Conservation (phyloP, 192 early-diverging fungal species). For the Diversispora eburnea region DNA sequence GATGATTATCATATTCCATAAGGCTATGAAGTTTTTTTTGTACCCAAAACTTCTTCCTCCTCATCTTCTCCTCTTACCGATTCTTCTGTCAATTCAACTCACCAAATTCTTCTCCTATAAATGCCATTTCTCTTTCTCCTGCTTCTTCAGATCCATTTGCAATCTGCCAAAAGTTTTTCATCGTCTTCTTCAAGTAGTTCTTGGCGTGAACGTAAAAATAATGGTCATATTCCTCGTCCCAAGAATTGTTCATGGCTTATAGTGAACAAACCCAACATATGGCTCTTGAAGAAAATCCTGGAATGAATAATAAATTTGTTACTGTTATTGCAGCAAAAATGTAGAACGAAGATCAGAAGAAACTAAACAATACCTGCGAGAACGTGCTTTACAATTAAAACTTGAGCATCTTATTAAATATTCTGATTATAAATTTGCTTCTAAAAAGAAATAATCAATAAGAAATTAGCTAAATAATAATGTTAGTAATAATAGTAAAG, state of each 20-base stretch:
- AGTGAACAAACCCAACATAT: conserved; percentile 50
- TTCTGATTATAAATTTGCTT: conserved; percentile 40
- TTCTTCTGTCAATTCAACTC: neutral
- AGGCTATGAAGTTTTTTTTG: conserved; percentile 26
- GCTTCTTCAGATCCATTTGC: neutral
- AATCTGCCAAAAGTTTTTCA: neutral
- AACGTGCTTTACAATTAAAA: conserved; percentile 27
- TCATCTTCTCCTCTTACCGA: neutral
- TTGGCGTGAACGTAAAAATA: conserved; percentile 17
- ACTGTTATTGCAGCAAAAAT: conserved; percentile 29
- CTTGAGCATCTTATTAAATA: conserved; percentile 26
- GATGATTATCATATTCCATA: conserved; percentile 25
- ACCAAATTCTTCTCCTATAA: neutral
- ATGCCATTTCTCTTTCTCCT: neutral
- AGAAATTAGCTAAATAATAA: neutral
- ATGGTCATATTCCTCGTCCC: conserved; percentile 37
- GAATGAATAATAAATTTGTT: conserved; percentile 31
- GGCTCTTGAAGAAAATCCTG: conserved; percentile 13
- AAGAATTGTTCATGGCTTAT: conserved; percentile 42
- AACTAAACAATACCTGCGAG: conserved; percentile 17
- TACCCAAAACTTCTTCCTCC: conserved; percentile 1
- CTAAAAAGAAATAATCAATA: conserved; percentile 27
- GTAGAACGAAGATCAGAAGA: conserved; percentile 32
- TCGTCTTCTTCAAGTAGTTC: neutral
- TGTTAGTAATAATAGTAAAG: neutral